These are phyloP conservation scores for Aureobasidium vineae DNA, from an alignment of 2,329 filamentous ascomycete genomes.

Conservation along the genomic window DNA sequence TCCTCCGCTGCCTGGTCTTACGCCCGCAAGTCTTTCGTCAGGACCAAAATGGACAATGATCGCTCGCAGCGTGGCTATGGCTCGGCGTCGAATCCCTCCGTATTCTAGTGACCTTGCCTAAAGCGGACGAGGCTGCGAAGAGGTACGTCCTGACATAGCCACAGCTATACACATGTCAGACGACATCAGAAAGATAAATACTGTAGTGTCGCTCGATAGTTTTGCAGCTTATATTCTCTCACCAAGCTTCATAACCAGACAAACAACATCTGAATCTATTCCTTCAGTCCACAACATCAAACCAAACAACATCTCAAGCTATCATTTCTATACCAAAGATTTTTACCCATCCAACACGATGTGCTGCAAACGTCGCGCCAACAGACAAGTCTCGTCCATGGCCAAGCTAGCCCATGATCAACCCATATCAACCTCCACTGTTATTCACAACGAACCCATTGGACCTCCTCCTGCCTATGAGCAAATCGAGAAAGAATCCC, in stretches of 20 bases:
- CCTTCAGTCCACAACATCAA: too few relatives aligned
- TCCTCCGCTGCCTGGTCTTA: neutral
- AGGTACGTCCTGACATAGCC: neutral
- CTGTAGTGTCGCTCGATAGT: neutral
- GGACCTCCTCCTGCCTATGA: slow-evolving; percentile 11
- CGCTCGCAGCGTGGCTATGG: neutral
- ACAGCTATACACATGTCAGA: neutral
- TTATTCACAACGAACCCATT: neutral
- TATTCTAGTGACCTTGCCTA: neutral
- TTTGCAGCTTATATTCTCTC: neutral
- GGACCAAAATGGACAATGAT: neutral
- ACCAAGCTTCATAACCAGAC: neutral
- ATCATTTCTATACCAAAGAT: neutral
- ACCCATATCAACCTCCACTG: neutral
- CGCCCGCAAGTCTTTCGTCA: neutral
- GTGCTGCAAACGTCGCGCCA: slow-evolving; percentile 1
- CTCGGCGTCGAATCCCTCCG: slow-evolving; percentile 8
- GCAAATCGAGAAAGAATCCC: neutral
- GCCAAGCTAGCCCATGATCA: neutral
- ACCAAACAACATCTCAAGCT: neutral
- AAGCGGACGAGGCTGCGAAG: neutral
- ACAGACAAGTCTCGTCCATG: neutral
- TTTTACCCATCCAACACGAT: neutral
- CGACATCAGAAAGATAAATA: neutral
- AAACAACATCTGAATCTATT: neutral